Conservation (phyloP, 2,329 filamentous ascomycete species). For the Eurotiales sp. region DNA sequence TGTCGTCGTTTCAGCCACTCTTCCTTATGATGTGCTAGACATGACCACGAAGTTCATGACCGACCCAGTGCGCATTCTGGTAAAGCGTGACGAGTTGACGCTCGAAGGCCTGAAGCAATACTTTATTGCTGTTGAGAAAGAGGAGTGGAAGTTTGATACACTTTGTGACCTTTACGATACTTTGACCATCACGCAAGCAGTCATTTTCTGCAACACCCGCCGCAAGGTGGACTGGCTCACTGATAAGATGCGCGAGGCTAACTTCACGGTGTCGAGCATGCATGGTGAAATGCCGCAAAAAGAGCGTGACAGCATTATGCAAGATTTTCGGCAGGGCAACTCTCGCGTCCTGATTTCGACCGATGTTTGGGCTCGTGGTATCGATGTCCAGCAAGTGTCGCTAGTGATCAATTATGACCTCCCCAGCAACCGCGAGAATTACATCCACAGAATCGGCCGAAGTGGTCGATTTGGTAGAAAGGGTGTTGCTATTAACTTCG, state of each 20-base stretch:
- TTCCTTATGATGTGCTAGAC: slow-evolving; percentile 95
- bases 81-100: slow-evolving; percentile 98
- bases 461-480: slow-evolving; percentile 95
- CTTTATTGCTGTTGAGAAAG: slow-evolving; percentile 98
- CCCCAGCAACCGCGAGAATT: slow-evolving; percentile 98
- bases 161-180: slow-evolving; percentile 98
- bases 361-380: slow-evolving; percentile 96
- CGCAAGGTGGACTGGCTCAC: slow-evolving; percentile 99
- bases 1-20: slow-evolving; percentile 94
- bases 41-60: slow-evolving; percentile 99
- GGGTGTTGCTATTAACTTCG: slow-evolving; percentile 99
- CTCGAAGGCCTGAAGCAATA: slow-evolving; percentile 98
- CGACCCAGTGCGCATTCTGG: slow-evolving; percentile 89
- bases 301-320: slow-evolving; percentile 98
- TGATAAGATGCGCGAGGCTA: slow-evolving; percentile 98
- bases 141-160: slow-evolving; percentile 99
- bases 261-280: slow-evolving; percentile 98
- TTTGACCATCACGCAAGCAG: slow-evolving; percentile 94
- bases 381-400: slow-evolving; percentile 97
- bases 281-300: slow-evolving; percentile 99
- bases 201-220: slow-evolving; percentile 99
- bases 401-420: slow-evolving; percentile 99
- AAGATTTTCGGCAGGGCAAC: slow-evolving; percentile 96
- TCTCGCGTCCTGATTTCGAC: slow-evolving; percentile 95
- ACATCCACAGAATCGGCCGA: slow-evolving; percentile 96